Evolutionary conservation across 129 eudicot genomes (phyloP).

Genomic region (Centaurea solstitialis): DNA sequence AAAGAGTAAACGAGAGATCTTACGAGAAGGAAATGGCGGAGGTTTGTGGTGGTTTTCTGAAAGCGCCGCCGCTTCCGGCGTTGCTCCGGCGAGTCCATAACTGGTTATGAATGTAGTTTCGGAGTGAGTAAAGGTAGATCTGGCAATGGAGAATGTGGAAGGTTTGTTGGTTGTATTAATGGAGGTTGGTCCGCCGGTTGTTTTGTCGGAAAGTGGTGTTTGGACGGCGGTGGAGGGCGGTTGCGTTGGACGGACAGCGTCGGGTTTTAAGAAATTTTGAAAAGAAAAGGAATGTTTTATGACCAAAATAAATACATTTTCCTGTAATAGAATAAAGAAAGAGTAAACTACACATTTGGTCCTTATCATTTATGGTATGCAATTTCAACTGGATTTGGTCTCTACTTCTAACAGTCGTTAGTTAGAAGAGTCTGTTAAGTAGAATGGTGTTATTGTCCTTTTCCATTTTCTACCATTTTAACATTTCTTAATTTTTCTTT

Average conservation of each 20-base stretch:
- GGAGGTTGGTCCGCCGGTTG: constrained; percentile 22
- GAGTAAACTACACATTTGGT: no score
- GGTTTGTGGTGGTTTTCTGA: constrained; percentile 13
- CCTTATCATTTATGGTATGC: no score
- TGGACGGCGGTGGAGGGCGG: constrained; percentile 18
- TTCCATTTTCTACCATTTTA: no score
- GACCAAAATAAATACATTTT: constrained; percentile 19
- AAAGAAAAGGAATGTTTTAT: constrained; percentile 27
- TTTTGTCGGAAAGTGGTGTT: constrained; percentile 30
- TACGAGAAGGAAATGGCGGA: constrained; percentile 41
- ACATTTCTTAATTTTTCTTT: no score
- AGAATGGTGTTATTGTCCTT: no score
- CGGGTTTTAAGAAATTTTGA: constrained; percentile 9
- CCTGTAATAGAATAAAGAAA: background rate
- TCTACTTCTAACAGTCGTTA: no score
- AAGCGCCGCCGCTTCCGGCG: constrained; percentile 35
- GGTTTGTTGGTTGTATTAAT: background rate
- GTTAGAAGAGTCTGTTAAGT: no score
- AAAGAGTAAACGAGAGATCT: constrained; percentile 52
- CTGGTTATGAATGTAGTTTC: no score
- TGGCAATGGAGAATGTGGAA: background rate
- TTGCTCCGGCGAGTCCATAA: constrained; percentile 47
- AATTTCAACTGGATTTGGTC: no score
- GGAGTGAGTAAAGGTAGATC: constrained; percentile 6
- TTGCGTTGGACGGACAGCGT: background rate